Evolutionary conservation across 2,329 filamentous ascomycete species (phyloP).

Genomic region (Exophiala sp.): DNA sequence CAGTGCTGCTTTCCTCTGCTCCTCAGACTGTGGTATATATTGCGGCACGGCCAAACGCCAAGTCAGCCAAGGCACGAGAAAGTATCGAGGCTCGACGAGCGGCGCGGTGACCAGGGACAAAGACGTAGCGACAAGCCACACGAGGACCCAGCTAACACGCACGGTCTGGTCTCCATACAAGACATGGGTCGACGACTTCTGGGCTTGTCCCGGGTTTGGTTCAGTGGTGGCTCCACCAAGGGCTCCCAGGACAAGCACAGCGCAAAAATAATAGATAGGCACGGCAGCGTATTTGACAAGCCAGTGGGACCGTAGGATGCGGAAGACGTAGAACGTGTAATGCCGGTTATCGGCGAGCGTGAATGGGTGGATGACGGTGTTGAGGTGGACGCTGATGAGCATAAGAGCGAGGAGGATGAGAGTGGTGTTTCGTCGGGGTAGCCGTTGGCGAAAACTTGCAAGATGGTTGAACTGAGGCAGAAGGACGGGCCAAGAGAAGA

Average conservation of each 20-base stretch:
- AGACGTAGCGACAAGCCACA: slow-evolving; percentile 63
- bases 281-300: slow-evolving; percentile 62
- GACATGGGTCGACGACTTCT: slow-evolving; percentile 8
- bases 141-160: slow-evolving; percentile 49
- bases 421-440: slow-evolving; percentile 38
- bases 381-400: slow-evolving; percentile 59
- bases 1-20: not conserved
- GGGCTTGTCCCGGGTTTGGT: not conserved
- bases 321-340: slow-evolving; percentile 95
- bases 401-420: slow-evolving; percentile 39
- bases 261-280: slow-evolving; percentile 63
- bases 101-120: slow-evolving; percentile 82
- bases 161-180: slow-evolving; percentile 28
- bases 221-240: slow-evolving; percentile 41
- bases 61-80: slow-evolving; percentile 90
- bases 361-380: slow-evolving; percentile 93
- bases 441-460: slow-evolving; percentile 33
- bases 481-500: slow-evolving; percentile 81
- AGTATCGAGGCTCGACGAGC: slow-evolving; percentile 91
- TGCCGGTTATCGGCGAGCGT: slow-evolving; percentile 94
- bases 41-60: slow-evolving; percentile 71
- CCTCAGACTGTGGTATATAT: slow-evolving; percentile 8
- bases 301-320: slow-evolving; percentile 64
- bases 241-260: slow-evolving; percentile 61
- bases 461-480: slow-evolving; percentile 44